These are phyloP conservation scores for Nothophytophthora sp. DNA, from an alignment of 352 stramenopile species.

Conservation along the genomic window DNA sequence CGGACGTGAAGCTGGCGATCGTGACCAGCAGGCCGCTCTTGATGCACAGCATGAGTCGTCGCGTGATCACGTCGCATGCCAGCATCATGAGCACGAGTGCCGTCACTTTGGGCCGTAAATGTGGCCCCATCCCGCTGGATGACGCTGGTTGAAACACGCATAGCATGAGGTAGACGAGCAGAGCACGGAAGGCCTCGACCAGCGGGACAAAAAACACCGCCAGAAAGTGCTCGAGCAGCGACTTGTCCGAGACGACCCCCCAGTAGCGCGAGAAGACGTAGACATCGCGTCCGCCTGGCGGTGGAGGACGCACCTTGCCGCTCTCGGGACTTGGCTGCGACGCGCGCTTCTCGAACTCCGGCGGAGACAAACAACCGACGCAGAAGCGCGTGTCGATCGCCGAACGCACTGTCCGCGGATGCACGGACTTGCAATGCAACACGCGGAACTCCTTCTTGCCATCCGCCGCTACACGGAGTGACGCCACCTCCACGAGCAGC, in stretches of 20 bases:
- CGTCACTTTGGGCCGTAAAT: slow-evolving; percentile 44
- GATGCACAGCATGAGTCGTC: slow-evolving; percentile 63
- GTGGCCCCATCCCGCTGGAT: slow-evolving; percentile 6
- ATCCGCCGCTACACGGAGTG: slow-evolving; percentile 59
- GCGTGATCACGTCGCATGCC: slow-evolving; percentile 55
- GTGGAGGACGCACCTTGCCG: slow-evolving; percentile 21
- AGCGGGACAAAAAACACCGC: slow-evolving; percentile 63
- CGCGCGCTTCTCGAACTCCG: slow-evolving; percentile 35
- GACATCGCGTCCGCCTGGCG: slow-evolving; percentile 33
- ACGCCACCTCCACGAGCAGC: slow-evolving; percentile 79
- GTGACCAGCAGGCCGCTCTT: slow-evolving; percentile 78
- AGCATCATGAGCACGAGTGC: slow-evolving; percentile 55
- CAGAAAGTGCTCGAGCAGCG: slow-evolving; percentile 65
- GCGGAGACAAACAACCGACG: slow-evolving; percentile 62
- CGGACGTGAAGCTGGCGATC: slow-evolving; percentile 64
- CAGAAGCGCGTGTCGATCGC: slow-evolving; percentile 52
- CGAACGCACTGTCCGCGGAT: slow-evolving; percentile 26
- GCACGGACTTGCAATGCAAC: slow-evolving; percentile 65
- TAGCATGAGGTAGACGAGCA: slow-evolving; percentile 67
- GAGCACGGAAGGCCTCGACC: slow-evolving; percentile 58
- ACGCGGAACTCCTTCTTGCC: slow-evolving; percentile 80
- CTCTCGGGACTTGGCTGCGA: slow-evolving; percentile 22
- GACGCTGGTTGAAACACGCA: slow-evolving; percentile 45
- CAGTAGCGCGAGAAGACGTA: slow-evolving; percentile 88
- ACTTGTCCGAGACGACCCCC: slow-evolving; percentile 80